Percentiles rank a stretch among this genome's conserved stretches.
Conservation (phyloP, 2,329 filamentous ascomycete species). For the Thermothelomyces thermophilus region DNA sequence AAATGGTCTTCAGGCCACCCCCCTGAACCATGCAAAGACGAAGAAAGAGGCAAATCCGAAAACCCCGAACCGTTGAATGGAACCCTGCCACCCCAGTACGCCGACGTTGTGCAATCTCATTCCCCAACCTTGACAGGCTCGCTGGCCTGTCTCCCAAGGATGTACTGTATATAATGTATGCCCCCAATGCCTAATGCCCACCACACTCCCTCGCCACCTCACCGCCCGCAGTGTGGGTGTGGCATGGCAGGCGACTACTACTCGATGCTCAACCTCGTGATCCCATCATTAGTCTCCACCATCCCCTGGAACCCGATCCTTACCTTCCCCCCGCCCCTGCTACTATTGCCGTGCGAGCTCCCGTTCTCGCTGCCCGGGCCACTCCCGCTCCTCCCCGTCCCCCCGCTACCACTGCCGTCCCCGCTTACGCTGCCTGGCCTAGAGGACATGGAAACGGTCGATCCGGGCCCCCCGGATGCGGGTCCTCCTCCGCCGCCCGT, state of each 20-base stretch:
- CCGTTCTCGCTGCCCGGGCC: conserved; percentile 35
- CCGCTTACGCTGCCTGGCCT: conserved; percentile 57
- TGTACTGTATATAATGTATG: neutral
- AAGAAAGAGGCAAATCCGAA: neutral
- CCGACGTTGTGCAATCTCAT: neutral
- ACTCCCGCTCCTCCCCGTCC: conserved; percentile 43
- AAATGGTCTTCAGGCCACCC: too few species aligned
- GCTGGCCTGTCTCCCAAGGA: neutral
- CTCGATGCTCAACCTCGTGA: conserved; percentile 97
- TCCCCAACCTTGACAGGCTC: neutral
- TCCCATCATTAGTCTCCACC: conserved; percentile 88
- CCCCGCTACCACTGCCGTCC: conserved; percentile 29
- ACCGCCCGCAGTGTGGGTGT: neutral
- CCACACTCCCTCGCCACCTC: neutral
- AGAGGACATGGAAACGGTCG: conserved; percentile 38
- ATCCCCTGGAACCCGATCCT: conserved; percentile 83
- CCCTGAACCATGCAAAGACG: too few species aligned
- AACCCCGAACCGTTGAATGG: neutral
- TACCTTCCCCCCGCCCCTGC: conserved; percentile 43
- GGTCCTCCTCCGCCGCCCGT: conserved; percentile 34
- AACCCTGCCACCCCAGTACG: neutral
- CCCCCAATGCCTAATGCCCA: neutral
- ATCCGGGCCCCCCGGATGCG: neutral
- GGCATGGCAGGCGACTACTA: conserved; percentile 33
- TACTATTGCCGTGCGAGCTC: conserved; percentile 39